These are phyloP conservation scores for Verticillium isaacii DNA, from an alignment of 2,329 filamentous ascomycete species.

Conservation along the genomic window DNA sequence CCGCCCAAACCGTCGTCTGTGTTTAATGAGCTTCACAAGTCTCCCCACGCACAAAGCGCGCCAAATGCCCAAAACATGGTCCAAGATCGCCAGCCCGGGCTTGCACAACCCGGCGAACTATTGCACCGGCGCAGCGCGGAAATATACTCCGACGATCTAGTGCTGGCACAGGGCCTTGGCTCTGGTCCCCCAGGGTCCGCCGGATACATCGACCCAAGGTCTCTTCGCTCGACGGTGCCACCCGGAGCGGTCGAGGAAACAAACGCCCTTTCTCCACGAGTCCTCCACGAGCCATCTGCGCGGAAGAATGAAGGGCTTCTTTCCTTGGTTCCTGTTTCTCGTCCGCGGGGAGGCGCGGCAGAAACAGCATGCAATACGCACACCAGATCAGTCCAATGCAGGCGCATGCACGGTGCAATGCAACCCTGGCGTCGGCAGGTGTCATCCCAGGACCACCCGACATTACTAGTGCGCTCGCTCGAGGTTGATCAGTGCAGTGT, in stretches of 20 bases:
- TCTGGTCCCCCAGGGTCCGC: neutral
- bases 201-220: neutral
- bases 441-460: neutral
- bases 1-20: neutral
- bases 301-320: neutral
- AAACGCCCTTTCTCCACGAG: neutral
- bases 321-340: neutral
- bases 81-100: neutral
- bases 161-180: neutral
- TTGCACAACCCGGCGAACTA: neutral
- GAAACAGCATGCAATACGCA: neutral
- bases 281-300: neutral
- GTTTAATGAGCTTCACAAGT: neutral
- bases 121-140: constrained; percentile 10
- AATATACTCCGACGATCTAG: constrained; percentile 12
- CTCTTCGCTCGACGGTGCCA: neutral
- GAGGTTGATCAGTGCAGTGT: neutral
- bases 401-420: neutral
- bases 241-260: neutral
- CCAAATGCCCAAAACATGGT: neutral
- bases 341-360: neutral
- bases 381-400: neutral
- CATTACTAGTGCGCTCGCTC: neutral
- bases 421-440: neutral
- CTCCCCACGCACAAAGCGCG: neutral